These are phyloP conservation scores for Aspergillus puulaauensis DNA, from an alignment of 2,329 filamentous ascomycete genomes.

Conservation along the genomic window DNA sequence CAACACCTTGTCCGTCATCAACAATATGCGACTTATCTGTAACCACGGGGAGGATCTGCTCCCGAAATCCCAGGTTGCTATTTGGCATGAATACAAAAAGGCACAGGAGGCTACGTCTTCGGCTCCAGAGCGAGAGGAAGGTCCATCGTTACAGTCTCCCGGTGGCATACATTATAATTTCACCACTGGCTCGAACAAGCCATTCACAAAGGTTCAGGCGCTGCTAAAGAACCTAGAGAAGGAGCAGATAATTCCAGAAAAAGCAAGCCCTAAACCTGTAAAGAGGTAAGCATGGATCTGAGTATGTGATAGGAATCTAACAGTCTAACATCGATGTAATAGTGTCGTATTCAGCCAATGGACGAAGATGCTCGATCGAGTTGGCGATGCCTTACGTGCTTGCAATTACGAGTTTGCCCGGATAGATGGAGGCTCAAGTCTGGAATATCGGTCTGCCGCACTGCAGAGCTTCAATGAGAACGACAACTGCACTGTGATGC, in stretches of 20 bases:
- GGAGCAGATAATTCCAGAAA: neutral
- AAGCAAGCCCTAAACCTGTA: neutral
- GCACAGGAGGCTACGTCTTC: neutral
- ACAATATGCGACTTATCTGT: slow-evolving; percentile 4
- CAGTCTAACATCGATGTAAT: neutral
- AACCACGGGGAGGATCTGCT: slow-evolving; percentile 5
- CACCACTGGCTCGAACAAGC: neutral
- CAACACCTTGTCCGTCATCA: slow-evolving; percentile 1
- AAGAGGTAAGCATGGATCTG: neutral
- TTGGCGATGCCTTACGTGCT: neutral
- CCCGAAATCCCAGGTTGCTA: neutral
- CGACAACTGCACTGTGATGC: neutral
- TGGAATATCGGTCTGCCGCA: neutral
- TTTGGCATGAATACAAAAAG: neutral
- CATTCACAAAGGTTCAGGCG: slow-evolving; percentile 3
- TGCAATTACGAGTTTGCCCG: neutral
- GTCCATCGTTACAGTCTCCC: neutral
- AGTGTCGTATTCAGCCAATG: slow-evolving; percentile 11
- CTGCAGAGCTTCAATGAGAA: neutral
- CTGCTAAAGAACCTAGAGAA: slow-evolving; percentile 3
- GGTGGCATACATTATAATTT: neutral
- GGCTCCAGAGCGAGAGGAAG: neutral
- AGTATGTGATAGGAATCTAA: neutral
- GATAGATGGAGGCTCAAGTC: slow-evolving; percentile 6
- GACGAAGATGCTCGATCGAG: slow-evolving; percentile 9